Evolutionary conservation across 305 asterid species (phyloP).

Genomic region (Fraxinus ornus): DNA sequence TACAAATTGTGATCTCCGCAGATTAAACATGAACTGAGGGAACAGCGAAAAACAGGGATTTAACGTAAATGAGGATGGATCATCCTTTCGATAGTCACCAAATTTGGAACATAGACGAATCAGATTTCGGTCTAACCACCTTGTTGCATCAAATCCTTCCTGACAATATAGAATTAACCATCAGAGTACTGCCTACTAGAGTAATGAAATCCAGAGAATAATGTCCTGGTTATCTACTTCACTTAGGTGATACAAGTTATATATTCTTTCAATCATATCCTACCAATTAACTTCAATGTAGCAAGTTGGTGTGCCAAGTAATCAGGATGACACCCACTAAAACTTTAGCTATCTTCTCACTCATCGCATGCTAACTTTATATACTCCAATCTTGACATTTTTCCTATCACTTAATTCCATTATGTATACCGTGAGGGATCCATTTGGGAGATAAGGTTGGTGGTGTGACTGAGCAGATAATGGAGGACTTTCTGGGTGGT

Average conservation of each 20-base stretch:
- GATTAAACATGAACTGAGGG: slow-evolving; percentile 96
- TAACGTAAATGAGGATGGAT: slow-evolving; percentile 81
- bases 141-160: slow-evolving; percentile 95
- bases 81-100: slow-evolving; percentile 96
- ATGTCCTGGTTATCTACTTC: not conserved
- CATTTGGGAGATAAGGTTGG: not conserved
- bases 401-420: not conserved
- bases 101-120: slow-evolving; percentile 93
- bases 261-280: not conserved
- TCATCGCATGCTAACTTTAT: not conserved
- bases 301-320: not conserved
- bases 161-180: slow-evolving; percentile 30
- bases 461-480: not conserved
- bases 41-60: slow-evolving; percentile 77
- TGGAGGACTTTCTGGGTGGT: not conserved
- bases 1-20: slow-evolving; percentile 93
- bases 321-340: not conserved
- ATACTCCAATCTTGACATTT: not conserved
- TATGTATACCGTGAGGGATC: not conserved
- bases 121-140: slow-evolving; percentile 93
- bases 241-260: not conserved
- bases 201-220: not conserved
- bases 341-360: not conserved
- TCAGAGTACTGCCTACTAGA: not conserved
- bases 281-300: not conserved